These are phyloP conservation scores for Pseudogymnoascus sp. DNA, from an alignment of 2,329 filamentous ascomycete genomes.

Conservation along the genomic window DNA sequence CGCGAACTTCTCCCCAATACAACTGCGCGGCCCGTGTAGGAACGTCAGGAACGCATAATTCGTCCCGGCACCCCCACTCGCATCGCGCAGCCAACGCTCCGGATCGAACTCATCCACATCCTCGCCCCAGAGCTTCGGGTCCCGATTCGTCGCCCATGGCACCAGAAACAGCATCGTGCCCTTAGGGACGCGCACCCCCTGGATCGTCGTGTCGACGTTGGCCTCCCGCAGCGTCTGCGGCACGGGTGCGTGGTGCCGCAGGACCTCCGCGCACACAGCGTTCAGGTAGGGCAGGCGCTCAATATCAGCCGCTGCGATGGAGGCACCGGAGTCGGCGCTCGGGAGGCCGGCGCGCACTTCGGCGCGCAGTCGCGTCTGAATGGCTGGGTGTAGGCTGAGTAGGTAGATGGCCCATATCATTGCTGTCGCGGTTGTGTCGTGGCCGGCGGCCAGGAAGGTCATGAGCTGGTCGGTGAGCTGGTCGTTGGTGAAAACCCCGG, in stretches of 20 bases:
- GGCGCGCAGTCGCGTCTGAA: slow-evolving; percentile 57
- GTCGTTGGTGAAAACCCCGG: slow-evolving; percentile 66
- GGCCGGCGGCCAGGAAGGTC: slow-evolving; percentile 77
- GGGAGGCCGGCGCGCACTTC: slow-evolving; percentile 59
- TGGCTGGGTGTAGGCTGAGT: slow-evolving; percentile 54
- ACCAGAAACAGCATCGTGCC: slow-evolving; percentile 59
- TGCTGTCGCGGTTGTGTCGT: slow-evolving; percentile 69
- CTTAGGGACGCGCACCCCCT: slow-evolving; percentile 56
- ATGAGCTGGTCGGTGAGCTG: slow-evolving; percentile 82
- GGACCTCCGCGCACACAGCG: slow-evolving; percentile 67
- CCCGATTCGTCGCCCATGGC: slow-evolving; percentile 59
- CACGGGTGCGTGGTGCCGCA: slow-evolving; percentile 59
- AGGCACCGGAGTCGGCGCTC: slow-evolving; percentile 32
- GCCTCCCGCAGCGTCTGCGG: slow-evolving; percentile 58
- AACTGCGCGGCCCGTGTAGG: slow-evolving; percentile 75
- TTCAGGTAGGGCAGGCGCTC: slow-evolving; percentile 72
- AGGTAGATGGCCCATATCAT: slow-evolving; percentile 69
- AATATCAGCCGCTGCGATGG: slow-evolving; percentile 47
- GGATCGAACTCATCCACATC: slow-evolving; percentile 71
- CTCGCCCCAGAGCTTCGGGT: slow-evolving; percentile 61
- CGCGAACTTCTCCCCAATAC: slow-evolving; percentile 75
- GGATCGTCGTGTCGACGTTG: slow-evolving; percentile 53
- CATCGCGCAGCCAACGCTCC: slow-evolving; percentile 60
- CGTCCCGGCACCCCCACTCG: slow-evolving; percentile 61
- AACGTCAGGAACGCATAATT: slow-evolving; percentile 79